These are phyloP conservation scores for Plenodomus biglobosus DNA, from an alignment of 2,329 filamentous ascomycete species.

Conservation along the genomic window DNA sequence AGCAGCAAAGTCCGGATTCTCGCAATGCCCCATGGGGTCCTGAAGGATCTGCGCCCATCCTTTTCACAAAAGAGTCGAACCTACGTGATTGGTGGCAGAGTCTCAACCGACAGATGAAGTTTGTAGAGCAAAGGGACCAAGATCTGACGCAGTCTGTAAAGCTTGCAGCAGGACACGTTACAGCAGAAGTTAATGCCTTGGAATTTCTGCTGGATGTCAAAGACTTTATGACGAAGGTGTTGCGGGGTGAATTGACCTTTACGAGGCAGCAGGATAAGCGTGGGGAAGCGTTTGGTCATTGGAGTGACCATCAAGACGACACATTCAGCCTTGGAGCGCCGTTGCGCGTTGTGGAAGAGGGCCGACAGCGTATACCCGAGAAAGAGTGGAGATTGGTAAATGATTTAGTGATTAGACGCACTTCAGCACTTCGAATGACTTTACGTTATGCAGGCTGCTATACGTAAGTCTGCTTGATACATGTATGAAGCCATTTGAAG, in stretches of 20 bases:
- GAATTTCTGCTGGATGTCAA: slow-evolving; percentile 5
- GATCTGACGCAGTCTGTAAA: not conserved
- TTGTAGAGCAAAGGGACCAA: not conserved
- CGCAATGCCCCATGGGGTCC: not conserved
- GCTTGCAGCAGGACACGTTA: slow-evolving; percentile 11
- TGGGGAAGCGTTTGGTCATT: not conserved
- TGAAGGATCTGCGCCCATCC: slow-evolving; percentile 6
- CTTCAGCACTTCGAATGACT: too few species aligned
- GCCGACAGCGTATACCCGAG: not conserved
- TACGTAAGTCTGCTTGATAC: too few species aligned
- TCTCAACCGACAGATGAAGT: not conserved
- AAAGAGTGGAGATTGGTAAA: too few species aligned
- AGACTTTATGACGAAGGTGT: slow-evolving; percentile 10
- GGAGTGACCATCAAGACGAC: not conserved
- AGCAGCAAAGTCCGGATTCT: slow-evolving; percentile 1
- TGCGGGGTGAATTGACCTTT: slow-evolving; percentile 8
- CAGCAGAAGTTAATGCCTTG: slow-evolving; percentile 8
- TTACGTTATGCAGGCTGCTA: too few species aligned
- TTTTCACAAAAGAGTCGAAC: slow-evolving; percentile 13
- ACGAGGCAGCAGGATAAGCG: not conserved
- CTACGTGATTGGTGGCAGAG: slow-evolving; percentile 12
- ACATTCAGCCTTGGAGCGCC: not conserved
- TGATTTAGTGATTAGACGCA: too few species aligned
- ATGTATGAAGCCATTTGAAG: too few species aligned
- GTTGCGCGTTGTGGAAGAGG: not conserved